Percentiles rank a stretch among this genome's conserved stretches.
Conservation (phyloP, 768 basidiomycete genomes). For the Agaricus blazei region DNA sequence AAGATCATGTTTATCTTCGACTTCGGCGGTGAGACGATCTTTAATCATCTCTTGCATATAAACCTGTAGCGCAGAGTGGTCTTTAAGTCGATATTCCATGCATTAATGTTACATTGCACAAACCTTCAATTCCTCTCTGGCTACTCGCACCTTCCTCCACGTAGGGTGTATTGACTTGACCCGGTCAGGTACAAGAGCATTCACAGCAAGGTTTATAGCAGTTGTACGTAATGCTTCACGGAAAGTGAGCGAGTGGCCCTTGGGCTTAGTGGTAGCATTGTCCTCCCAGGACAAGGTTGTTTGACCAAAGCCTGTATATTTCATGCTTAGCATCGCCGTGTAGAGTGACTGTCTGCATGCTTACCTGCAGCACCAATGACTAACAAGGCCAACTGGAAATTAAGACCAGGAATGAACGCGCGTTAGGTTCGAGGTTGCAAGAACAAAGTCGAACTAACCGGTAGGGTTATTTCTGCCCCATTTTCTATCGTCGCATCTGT, state of each 20-base stretch:
- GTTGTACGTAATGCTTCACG: constrained; percentile 43
- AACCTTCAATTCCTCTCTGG: constrained; percentile 41
- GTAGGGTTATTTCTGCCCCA: constrained; percentile 46
- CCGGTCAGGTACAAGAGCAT: constrained; percentile 35
- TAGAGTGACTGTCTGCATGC: neutral
- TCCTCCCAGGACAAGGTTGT: constrained; percentile 41
- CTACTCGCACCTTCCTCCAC: constrained; percentile 22
- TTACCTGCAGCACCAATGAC: constrained; percentile 51
- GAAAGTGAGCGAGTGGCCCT: constrained; percentile 43
- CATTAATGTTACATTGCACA: neutral
- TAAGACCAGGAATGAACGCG: neutral
- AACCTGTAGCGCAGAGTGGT: constrained; percentile 10
- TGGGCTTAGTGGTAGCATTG: constrained; percentile 24
- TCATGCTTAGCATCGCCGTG: neutral
- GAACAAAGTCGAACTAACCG: constrained; percentile 27
- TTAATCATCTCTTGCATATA: constrained; percentile 53
- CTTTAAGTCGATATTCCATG: neutral
- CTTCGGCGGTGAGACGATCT: constrained; percentile 30
- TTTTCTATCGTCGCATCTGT: constrained; percentile 35
- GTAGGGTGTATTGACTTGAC: constrained; percentile 25
- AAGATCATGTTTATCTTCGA: constrained; percentile 42
- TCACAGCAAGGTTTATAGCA: constrained; percentile 30
- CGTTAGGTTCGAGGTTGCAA: neutral
- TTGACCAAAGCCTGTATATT: constrained; percentile 42
- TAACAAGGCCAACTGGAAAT: constrained; percentile 47